Base-by-base conservation (phyloP, 1,139 yeast species). In the Candida freyschussii region DNA sequence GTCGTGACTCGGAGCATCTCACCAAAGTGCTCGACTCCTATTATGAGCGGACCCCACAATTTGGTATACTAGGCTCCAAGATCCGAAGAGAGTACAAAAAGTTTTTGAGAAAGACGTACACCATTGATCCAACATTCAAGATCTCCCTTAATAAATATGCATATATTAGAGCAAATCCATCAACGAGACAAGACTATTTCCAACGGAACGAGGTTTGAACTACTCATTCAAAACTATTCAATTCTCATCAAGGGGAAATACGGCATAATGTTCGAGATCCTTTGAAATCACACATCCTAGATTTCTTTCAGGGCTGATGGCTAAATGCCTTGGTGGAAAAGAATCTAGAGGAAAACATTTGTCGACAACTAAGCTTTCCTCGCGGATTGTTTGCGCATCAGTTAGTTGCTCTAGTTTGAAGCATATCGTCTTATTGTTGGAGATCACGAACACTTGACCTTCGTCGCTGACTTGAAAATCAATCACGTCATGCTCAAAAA, bases 281-380 rank as follows among this genome's bases (percentile, higher is more conserved):
- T 52, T 39, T 34, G 69, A 73, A 17, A 72, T 44, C 17, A 72
- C 39, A 43, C 73, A 70, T 1, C 67, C 72, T 28, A 56, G 50
- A 2, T 50, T 42, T 27, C 60, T 47, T 2, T 37, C 34, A 14
- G 48, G 39, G 37, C 58, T 60, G 18, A 63, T 39, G 1, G 68
- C 50, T 29, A 67, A 32, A 20, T 48, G 41, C 11, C 43, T 42
- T 7, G 65, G 63, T 4, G 39, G 27, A 7, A 34, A 9, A n/a
- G n/a, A n/a, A n/a, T n/a, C n/a, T n/a, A n/a, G n/a, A n/a, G n/a
- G n/a, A n/a, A n/a, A n/a, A n/a, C n/a, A n/a, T n/a, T n/a, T n/a
- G n/a, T n/a, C n/a, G n/a, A n/a, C n/a, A n/a, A n/a, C n/a, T n/a
- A n/a, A n/a, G n/a, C n/a, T n/a, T n/a, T n/a, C n/a, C n/a, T n/a